Evolutionary conservation across 2,329 filamentous ascomycete genomes (phyloP), one percentile per base, ranked within the genome.

Genomic region (Neospermospora avenae): DNA sequence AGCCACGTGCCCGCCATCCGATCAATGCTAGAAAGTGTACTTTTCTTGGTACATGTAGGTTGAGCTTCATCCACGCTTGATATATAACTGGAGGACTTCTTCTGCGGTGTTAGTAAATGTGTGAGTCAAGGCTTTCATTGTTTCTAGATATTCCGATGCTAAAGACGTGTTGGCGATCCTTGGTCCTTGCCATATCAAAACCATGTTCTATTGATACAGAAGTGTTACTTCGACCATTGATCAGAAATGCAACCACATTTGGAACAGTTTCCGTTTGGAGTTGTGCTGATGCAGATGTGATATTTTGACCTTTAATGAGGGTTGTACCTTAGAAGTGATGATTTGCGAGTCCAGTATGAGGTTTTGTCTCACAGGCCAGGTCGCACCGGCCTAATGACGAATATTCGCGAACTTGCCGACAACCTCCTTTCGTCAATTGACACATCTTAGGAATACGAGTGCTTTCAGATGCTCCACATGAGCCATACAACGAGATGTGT

Each of bases 51-150:
- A 35, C 72, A 73, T 3, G 67, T 70, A 1, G 71, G 74, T 34
- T 77, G 71, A 11, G 74, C 71, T 48, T 74, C 74, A 5, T 77
- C 76, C 0, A 77, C 77, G 0, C 76, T 77, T n/a, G n/a, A n/a
- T n/a, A n/a, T 0, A 77, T 72, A 62, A 78, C 81, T 20, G 72
- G 37, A 60, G 53, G 39, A 57, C 58, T 52, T 51, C 22, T n/a
- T 45, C 41, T 45, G 58, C 45, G 46, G 39, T 18, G 37, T 53
- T 53, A 16, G 45, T 34, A n/a, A 14, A 28, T 4, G 7, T 57
- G 39, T 60, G 58, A 28, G 25, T 31, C 58, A 53, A 60, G 8
- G 53, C 58, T 57, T 44, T 41, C 58, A 60, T 60, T 14, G 46
- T 57, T 24, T 22, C 37, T 28, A 31, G 55, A 20, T 39, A 28